These are phyloP conservation scores for Protomyces inundatus DNA, from an alignment of 1,139 yeast genomes.

Conservation along the genomic window DNA sequence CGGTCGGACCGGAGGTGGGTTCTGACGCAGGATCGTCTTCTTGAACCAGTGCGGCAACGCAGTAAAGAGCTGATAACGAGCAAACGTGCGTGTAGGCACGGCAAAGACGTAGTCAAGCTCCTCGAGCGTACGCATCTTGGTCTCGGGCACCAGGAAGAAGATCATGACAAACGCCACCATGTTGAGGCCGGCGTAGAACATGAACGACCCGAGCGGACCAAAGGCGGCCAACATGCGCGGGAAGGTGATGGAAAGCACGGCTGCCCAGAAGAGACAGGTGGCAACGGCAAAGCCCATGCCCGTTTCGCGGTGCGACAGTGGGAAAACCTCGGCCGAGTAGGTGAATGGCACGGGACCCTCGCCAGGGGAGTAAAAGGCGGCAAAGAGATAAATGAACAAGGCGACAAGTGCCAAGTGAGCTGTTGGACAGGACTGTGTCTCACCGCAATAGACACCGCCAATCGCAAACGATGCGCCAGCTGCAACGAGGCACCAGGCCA, in stretches of 20 bases:
- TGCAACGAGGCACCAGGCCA: constrained; percentile 60
- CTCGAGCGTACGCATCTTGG: constrained; percentile 55
- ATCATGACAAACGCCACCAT: constrained; percentile 52
- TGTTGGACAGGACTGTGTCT: constrained; percentile 32
- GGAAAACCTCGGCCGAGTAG: constrained; percentile 82
- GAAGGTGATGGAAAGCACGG: constrained; percentile 76
- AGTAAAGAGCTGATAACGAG: constrained; percentile 38
- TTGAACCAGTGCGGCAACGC: constrained; percentile 36
- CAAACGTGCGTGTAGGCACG: constrained; percentile 39
- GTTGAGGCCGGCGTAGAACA: constrained; percentile 87
- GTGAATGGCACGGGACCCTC: constrained; percentile 94
- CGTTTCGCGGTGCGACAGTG: constrained; percentile 73
- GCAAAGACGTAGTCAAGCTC: constrained; percentile 50
- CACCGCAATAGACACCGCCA: constrained; percentile 36
- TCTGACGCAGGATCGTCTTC: constrained; percentile 31
- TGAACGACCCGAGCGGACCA: constrained; percentile 78
- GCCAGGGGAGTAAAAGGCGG: constrained; percentile 73
- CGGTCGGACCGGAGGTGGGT: constrained; percentile 26
- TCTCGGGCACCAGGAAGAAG: constrained; percentile 56
- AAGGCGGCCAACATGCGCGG: constrained; percentile 63
- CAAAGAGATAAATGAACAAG: constrained; percentile 66
- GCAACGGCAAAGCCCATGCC: constrained; percentile 85
- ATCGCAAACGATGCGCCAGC: constrained; percentile 77
- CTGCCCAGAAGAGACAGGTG: constrained; percentile 81
- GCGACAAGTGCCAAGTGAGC: constrained; percentile 64